Evolutionary conservation across 306 rosid species (phyloP).

Genomic region (Quercus robur): DNA sequence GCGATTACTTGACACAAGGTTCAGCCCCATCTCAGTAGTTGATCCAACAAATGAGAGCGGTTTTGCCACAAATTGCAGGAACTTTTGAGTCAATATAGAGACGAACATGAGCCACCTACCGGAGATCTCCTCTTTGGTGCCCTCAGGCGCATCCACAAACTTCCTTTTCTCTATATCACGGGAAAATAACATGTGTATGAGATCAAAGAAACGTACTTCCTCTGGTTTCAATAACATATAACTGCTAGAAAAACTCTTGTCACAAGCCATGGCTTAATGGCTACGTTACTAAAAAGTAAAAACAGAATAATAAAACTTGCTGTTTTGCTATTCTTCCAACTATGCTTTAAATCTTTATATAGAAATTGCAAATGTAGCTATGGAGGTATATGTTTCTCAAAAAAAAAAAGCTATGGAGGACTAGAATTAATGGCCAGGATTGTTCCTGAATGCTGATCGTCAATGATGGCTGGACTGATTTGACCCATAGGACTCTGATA

Average conservation of each 20-base stretch:
- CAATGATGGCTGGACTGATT: too few relatives aligned
- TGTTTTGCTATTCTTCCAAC: too few relatives aligned
- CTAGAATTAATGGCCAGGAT: too few relatives aligned
- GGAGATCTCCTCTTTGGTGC: constrained; percentile 14
- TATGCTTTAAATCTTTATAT: too few relatives aligned
- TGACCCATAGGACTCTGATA: too few relatives aligned
- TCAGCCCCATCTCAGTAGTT: constrained; percentile 33
- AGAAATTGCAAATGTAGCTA: too few relatives aligned
- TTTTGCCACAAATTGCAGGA: constrained; percentile 26
- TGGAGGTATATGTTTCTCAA: too few relatives aligned
- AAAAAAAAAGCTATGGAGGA: too few relatives aligned
- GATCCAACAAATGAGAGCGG: constrained; percentile 42
- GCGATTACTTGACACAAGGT: constrained; percentile 39
- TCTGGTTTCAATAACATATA: constrained; percentile 56
- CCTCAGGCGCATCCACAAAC: constrained; percentile 32
- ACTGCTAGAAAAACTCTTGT: constrained; percentile 40
- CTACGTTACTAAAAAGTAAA: too few relatives aligned
- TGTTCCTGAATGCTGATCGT: too few relatives aligned
- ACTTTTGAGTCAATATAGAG: constrained; percentile 50
- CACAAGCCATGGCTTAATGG: constrained; percentile 4
- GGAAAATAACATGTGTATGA: constrained; percentile 37
- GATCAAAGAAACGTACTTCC: constrained; percentile 52
- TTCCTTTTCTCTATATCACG: constrained; percentile 29
- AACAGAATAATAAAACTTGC: too few relatives aligned
- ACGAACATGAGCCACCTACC: constrained; percentile 50